Percentiles rank a stretch among this genome's conserved stretches.
Evolutionary conservation across 768 basidiomycete species (phyloP).

Genomic region (Dentipellis sp.): DNA sequence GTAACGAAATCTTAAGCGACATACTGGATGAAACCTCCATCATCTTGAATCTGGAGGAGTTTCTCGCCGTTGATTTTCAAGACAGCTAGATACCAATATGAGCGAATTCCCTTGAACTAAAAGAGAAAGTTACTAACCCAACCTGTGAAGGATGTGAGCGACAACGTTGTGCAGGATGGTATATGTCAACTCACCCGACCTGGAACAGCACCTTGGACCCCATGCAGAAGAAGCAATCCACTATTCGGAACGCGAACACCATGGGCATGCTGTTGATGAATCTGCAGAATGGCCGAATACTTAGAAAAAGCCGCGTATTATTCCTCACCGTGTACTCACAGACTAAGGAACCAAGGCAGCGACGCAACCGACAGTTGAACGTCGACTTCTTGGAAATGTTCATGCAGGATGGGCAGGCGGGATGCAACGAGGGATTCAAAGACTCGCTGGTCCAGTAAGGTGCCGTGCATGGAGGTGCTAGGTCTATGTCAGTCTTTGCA

Average conservation of each 20-base stretch:
- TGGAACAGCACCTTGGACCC: constrained; percentile 98
- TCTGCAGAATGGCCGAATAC: constrained; percentile 25
- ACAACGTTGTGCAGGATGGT: neutral
- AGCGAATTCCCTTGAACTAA: neutral
- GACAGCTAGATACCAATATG: constrained; percentile 48
- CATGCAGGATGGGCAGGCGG: constrained; percentile 88
- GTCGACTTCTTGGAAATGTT: constrained; percentile 85
- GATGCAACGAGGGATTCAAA: constrained; percentile 90
- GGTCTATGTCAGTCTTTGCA: constrained; percentile 6
- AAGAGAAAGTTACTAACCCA: constrained; percentile 36
- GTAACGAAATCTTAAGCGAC: neutral
- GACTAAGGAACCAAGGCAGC: constrained; percentile 94
- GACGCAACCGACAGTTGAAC: constrained; percentile 97
- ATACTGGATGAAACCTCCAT: constrained; percentile 92
- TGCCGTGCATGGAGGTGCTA: constrained; percentile 98
- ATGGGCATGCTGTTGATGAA: constrained; percentile 94
- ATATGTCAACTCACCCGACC: constrained; percentile 64
- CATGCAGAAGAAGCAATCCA: constrained; percentile 98
- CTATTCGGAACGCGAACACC: constrained; percentile 96
- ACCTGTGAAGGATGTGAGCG: constrained; percentile 24
- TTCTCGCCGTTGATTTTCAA: constrained; percentile 96
- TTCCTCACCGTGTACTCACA: constrained; percentile 43
- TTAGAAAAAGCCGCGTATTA: neutral
- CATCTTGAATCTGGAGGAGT: constrained; percentile 88
- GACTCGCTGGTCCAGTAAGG: constrained; percentile 94